Base-by-base conservation (phyloP, 768 basidiomycete genomes). In the Collybiopsis confluens region DNA sequence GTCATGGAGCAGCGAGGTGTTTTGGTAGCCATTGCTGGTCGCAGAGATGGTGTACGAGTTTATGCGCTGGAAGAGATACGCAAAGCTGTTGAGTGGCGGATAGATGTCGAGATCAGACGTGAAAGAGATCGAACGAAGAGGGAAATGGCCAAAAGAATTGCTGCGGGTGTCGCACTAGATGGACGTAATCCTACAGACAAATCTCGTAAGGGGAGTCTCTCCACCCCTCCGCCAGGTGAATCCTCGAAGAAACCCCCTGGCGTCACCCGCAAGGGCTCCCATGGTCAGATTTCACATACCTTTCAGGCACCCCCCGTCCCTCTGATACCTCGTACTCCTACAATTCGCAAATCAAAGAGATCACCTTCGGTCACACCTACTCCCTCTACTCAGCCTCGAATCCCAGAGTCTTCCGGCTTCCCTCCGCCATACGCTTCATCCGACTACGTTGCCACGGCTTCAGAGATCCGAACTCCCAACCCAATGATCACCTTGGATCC, bases 1-100 rank as follows among this genome's bases (percentile, higher is more conserved):
- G 86, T 93, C 13, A 93, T 93, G 91, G 91, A 93, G 61, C 88
- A 92, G 62, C 86, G 91, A 27, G 91, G 90, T 6, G 90, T 93
- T 0, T 71, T 93, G n/a, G 91, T 93, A 8, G 90, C 91, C 11
- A 91, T 93, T 57, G 92, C 92, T 15, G 91, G 91, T 8, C 74
- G 91, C 57, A 73, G 91, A 60, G 90, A 92, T 58, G 90, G 91
- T 2, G 90, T 93, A 41, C 80, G 91, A 33, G 91, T 93, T 16
- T 93, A 93, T 66, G 91, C 91, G 16, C 73, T 93, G 15, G 90
- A 92, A 55, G 91, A 93, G 62, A 81, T 93, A 11, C 88, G 85
- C 67, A 89, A 85, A 63, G 87, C 85, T 2, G 84, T 93, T 5
- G 91, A 93, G 67, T 92, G 90, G 90, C 79, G 91, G 16, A 82